Base-by-base conservation (phyloP, 345 rosid genomes). In the Odontarrhena argentea region DNA sequence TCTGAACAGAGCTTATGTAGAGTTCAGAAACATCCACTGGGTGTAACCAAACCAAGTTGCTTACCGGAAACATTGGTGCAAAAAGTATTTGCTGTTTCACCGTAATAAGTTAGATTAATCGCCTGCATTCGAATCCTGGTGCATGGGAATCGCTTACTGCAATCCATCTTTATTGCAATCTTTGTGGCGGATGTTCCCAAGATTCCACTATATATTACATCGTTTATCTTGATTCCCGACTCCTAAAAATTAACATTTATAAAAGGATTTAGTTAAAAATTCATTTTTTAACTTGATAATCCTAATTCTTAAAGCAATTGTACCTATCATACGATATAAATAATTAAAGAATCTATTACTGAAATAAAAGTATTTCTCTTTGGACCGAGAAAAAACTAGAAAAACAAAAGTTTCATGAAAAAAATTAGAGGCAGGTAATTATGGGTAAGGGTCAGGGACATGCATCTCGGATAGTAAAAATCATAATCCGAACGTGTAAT, bases 151-250 rank as follows among this genome's bases (percentile, higher is more conserved):
- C 22, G 30, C 57, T 60, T 38, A 52, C 74, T 68, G 18, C 77
- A 74, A 40, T 74, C 77, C 73, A 74, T 60, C 15, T 74, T 74
- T 46, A 74, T 74, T 12, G 74, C 77, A 68, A 74, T 9, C 15
- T 60, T 54, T 54, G 74, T 67, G 7, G 74, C 73, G 25, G 77
- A 74, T 54, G 74, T 68, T 60, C 74, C 77, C 52, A 54, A 54
- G 26, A 74, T 60, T 68, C 77, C 69, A 6, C 54, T 37, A 44
- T 74, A 68, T 62, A 68, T 61, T 38, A 74, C 74, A 55, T 74
- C 77, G 54, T 68, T 74, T 68, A 74, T 68, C 54, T 40, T 61
- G 52, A 74, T 61, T 55, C 77, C 77, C 10, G 77, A 68, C 11
- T 38, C 74, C 77, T 74, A 52, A 53, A 42, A 24, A 3, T 35